Base-by-base conservation (phyloP, 768 basidiomycete species). In the Russula sp. region DNA sequence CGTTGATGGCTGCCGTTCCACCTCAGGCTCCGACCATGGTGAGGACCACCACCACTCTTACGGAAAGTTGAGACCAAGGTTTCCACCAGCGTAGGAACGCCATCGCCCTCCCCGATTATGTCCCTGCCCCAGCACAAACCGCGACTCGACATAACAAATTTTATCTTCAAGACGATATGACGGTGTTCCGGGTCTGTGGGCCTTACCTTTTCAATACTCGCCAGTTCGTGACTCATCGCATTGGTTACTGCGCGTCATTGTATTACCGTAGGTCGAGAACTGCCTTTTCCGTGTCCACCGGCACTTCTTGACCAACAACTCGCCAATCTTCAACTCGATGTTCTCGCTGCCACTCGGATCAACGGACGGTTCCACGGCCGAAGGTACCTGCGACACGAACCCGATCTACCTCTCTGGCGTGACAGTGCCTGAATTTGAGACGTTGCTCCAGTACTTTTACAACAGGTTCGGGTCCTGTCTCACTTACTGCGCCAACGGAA, bases 281-380 rank as follows among this genome's bases (percentile, higher is more conserved):
- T 52, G 63, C 39, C 63, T 64, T n/a, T 64, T 64, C 47, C 63
- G 57, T 37, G 63, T 64, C 22, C 63, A 64, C 53, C 63, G 53
- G 63, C 47, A 64, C 57, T 64, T 59, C 32, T 52, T 64, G 47
- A 53, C 52, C 47, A 57, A 64, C 54, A 60, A 64, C 52, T 64
- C 63, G 18, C 63, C 45, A 5, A 22, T 55, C 40, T 64, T 64
- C 39, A 51, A 47, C 7, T 37, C 58, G 6, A 64, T 55, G 63
- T 60, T 64, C 40, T 55, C 63, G 39, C 58, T 55, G 4, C 63
- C 58, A 16, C 40, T 16, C 4, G 40, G 20, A 20, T 18, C 37
- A 1, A 40, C 32, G 16, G 27, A 4, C 2, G 16, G 31, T 16
- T 11, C 57, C 20, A 7, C n/a, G 11, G 27, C 16, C 22, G 65